Evolutionary conservation across 305 asterid genomes (phyloP), one percentile per base, ranked within the genome.

Genomic region (Fraxinus nigra): DNA sequence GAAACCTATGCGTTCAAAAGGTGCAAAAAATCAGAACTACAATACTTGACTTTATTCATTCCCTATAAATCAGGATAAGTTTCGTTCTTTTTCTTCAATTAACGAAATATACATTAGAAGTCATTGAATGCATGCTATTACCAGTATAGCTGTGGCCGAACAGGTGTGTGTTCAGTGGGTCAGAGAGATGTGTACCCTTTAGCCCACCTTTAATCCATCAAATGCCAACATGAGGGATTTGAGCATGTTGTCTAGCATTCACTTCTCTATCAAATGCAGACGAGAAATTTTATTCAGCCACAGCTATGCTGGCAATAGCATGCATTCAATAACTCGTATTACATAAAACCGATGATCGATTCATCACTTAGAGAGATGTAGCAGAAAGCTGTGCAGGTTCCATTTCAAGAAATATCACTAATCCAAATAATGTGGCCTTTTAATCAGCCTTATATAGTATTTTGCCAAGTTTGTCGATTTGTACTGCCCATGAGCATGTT

Each of bases 401-500:
- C 24, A 59, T 59, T 59, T 59, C 24, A 59, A 59, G 30, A 59
- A 59, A 59, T 59, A 20, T 20, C 69, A 59, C 69, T 8, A 59
- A 59, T 59, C 28, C 69, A 59, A 59, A 7, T 20, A 59, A 18
- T 59, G 0, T 51, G 63, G 9, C 63, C 65, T 13, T n/a, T 46
- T 3, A 46, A 46, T 46, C 56, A 46, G n/a, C n/a, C 56, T 46
- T 46, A 10, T 46, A 46, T 46, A 11, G 16, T 46, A 46, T 46
- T 11, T 13, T 46, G 56, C n/a, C n/a, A 56, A 73, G 34, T 78
- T 43, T 77, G 78, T 24, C 81, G 63, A 56, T 54, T 78, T 26
- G 26, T 79, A 80, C 77, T 56, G 20, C 28, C 69, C 76, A 61
- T 59, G 35, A 26, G 51, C 70, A 69, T 18, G 78, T 32, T 77